Evolutionary conservation across 257 asterid genomes (phyloP).

Genomic region (Nicotiana knightiana): DNA sequence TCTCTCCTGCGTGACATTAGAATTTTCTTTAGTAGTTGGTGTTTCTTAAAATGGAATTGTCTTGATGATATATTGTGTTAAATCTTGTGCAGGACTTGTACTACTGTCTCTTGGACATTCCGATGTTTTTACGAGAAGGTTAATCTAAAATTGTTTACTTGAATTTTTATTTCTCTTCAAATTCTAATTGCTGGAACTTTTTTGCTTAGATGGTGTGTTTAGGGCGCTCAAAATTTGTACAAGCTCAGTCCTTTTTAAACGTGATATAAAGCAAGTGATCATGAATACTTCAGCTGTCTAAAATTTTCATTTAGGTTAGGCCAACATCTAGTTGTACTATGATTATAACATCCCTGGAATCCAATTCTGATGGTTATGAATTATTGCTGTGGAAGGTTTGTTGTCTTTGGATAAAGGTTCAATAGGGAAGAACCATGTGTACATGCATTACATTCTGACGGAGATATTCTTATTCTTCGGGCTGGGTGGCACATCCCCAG

Average conservation of each 20-base stretch:
- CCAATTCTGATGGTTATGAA: not conserved
- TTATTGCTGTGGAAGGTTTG: not conserved
- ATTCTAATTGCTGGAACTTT: not conserved
- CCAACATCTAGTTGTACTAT: not conserved
- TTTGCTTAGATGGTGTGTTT: not conserved
- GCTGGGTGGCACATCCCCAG: not conserved
- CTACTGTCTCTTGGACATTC: slow-evolving; percentile 95
- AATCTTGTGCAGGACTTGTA: slow-evolving; percentile 71
- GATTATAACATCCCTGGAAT: not conserved
- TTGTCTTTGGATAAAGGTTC: not conserved
- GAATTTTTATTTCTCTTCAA: not conserved
- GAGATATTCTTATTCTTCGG: not conserved
- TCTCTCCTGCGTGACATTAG: slow-evolving; percentile 1
- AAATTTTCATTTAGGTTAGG: not conserved
- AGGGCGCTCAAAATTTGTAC: not conserved
- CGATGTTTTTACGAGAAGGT: slow-evolving; percentile 97
- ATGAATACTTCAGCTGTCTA: not conserved
- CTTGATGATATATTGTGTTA: slow-evolving; percentile 10
- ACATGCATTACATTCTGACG: not conserved
- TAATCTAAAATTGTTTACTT: slow-evolving; percentile 15
- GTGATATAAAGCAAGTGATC: not conserved
- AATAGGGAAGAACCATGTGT: slow-evolving; percentile 2
- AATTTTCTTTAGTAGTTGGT: slow-evolving; percentile 3
- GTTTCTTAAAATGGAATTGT: not conserved
- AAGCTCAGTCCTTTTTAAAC: not conserved